These are phyloP conservation scores for Saturnispora dispora DNA, from an alignment of 805 yeast species.

Conservation along the genomic window DNA sequence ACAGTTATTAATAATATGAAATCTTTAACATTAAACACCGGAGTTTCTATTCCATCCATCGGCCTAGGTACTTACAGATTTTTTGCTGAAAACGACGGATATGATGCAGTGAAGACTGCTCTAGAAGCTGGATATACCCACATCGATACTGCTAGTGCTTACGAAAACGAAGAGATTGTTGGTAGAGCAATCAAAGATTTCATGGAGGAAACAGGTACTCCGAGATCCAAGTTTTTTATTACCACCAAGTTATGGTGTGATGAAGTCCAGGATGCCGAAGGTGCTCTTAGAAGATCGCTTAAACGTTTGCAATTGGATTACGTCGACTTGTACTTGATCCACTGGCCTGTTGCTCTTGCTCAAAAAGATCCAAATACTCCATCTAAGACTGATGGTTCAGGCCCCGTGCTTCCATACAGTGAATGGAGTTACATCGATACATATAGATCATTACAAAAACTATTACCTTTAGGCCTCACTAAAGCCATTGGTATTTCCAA, in stretches of 20 bases:
- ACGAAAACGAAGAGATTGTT: constrained; percentile 53
- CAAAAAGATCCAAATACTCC: constrained; percentile 32
- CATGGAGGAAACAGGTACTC: constrained; percentile 44
- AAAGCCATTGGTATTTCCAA: constrained; percentile 76
- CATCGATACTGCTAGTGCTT: constrained; percentile 67
- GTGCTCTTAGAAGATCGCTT: constrained; percentile 44
- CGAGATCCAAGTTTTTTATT: constrained; percentile 46
- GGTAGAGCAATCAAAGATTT: constrained; percentile 45
- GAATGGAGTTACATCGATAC: constrained; percentile 41
- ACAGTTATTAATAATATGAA: background rate
- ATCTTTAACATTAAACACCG: constrained; percentile 8
- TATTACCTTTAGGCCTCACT: constrained; percentile 43
- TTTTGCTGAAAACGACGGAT: constrained; percentile 33
- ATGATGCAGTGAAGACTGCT: constrained; percentile 51
- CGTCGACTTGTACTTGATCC: constrained; percentile 57
- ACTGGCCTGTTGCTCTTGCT: constrained; percentile 50
- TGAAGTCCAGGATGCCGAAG: constrained; percentile 30
- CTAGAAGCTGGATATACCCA: constrained; percentile 61
- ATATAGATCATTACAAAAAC: constrained; percentile 57
- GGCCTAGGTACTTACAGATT: constrained; percentile 18
- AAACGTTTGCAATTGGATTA: constrained; percentile 46
- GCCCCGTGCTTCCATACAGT: constrained; percentile 25
- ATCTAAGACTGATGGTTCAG: constrained; percentile 26
- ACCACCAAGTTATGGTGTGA: constrained; percentile 57
- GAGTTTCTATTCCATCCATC: constrained; percentile 13